phyloP scores from a whole-genome alignment of 2,329 filamentous ascomycete species.

The Periconia digitata region DNA sequence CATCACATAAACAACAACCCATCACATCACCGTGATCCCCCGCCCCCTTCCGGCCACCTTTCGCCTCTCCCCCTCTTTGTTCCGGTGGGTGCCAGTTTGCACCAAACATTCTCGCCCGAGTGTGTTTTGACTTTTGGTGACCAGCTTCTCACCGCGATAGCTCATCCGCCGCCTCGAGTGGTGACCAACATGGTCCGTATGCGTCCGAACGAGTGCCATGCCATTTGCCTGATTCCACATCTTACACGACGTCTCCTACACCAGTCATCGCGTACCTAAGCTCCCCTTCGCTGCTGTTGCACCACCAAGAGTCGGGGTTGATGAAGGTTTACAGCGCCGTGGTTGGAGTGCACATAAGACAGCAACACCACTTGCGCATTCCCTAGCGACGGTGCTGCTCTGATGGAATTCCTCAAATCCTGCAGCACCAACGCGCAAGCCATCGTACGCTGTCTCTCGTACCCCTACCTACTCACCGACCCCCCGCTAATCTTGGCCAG shows the following conservation, averaged over 20 bases:
- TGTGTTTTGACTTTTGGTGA: too few species aligned
- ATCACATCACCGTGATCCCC: not conserved
- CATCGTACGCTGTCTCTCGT: too few species aligned
- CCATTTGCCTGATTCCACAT: slow-evolving; percentile 15
- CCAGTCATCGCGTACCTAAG: slow-evolving; percentile 6
- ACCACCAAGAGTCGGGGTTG: slow-evolving; percentile 30
- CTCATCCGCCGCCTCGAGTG: slow-evolving; percentile 1
- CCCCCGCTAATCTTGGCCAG: slow-evolving; percentile 23
- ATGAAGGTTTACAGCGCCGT: slow-evolving; percentile 40
- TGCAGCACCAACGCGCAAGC: slow-evolving; percentile 43
- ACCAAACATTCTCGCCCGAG: too few species aligned
- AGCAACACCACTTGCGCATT: slow-evolving; percentile 42
- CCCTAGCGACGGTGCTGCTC: slow-evolving; percentile 38
- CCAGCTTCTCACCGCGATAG: not conserved
- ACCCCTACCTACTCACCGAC: not conserved
- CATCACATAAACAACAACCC: not conserved
- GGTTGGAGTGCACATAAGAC: slow-evolving; percentile 36
- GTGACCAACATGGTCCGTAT: slow-evolving; percentile 31
- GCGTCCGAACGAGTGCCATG: slow-evolving; percentile 26
- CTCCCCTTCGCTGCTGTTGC: slow-evolving; percentile 2
- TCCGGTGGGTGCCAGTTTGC: not conserved
- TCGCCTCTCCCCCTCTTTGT: not conserved
- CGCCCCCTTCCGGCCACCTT: not conserved
- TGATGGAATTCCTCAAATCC: slow-evolving; percentile 44
- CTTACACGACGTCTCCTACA: slow-evolving; percentile 1